Conservation (phyloP, 23 red algal genomes). For the Pyropia haitanensis region DNA sequence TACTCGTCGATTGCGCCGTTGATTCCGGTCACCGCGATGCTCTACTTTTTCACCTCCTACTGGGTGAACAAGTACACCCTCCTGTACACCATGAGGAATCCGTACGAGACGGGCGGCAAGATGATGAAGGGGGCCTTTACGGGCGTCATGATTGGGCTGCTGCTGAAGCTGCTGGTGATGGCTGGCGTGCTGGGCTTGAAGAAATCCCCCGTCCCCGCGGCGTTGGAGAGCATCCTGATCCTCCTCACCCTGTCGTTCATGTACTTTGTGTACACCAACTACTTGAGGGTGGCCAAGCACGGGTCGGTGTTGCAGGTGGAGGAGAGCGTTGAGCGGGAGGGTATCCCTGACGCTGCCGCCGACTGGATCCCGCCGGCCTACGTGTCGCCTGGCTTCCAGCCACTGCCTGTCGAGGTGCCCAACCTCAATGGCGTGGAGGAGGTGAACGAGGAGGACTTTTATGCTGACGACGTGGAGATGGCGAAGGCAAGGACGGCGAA, state of each 20-base stretch:
- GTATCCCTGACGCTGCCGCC: constrained; percentile 16
- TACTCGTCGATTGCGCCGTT: constrained; percentile 60
- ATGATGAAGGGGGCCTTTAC: constrained; percentile 53
- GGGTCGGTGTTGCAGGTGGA: constrained; percentile 36
- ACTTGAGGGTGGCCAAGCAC: constrained; percentile 27
- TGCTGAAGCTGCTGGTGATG: constrained; percentile 46
- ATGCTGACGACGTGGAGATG: constrained; percentile 5
- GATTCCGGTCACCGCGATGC: constrained; percentile 9
- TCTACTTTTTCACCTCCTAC: constrained; percentile 48
- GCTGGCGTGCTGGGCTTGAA: constrained; percentile 56
- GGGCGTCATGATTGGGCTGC: constrained; percentile 20
- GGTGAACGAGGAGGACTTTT: constrained; percentile 1
- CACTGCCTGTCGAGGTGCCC: constrained; percentile 25
- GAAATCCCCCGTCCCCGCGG: constrained; percentile 19
- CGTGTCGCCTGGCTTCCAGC: constrained; percentile 32
- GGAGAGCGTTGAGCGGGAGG: constrained; percentile 22
- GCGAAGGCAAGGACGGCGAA: not conserved
- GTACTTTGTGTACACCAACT: constrained; percentile 13
- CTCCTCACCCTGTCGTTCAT: constrained; percentile 36
- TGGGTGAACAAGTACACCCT: constrained; percentile 48
- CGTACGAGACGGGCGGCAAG: constrained; percentile 39
- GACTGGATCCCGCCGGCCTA: constrained; percentile 29
- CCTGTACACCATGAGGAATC: constrained; percentile 40
- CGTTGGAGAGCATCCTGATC: constrained; percentile 21
- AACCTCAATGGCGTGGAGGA: constrained; percentile 49